Percentiles rank a stretch among this genome's conserved stretches.
Conservation (phyloP, 2,329 filamentous ascomycete species). For the Aureobasidium sp. region DNA sequence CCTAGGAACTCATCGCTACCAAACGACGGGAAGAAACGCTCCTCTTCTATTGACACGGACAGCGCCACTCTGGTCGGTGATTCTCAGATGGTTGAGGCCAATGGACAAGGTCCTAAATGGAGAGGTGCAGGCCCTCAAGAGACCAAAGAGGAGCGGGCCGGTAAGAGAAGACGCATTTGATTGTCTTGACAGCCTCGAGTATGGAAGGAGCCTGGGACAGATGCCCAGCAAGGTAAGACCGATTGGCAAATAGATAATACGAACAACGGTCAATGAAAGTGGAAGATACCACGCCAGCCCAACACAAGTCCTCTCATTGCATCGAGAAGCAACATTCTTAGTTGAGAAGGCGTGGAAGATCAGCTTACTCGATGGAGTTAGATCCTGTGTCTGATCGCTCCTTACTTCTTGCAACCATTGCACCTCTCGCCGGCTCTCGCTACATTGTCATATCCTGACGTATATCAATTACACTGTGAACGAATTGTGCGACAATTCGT, state of each 20-base stretch:
- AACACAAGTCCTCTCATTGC: not conserved
- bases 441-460: too few relatives aligned
- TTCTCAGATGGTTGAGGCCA: not conserved
- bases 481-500: too few relatives aligned
- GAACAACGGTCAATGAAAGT: not conserved
- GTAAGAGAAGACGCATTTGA: conserved; percentile 8
- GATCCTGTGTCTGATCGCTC: not conserved
- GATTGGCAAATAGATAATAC: not conserved
- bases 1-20: not conserved
- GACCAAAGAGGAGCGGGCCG: not conserved
- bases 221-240: not conserved
- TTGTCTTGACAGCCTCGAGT: too few relatives aligned
- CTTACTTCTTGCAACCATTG: not conserved
- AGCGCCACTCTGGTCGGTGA: not conserved
- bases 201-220: not conserved
- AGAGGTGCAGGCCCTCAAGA: not conserved
- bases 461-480: too few relatives aligned
- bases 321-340: not conserved
- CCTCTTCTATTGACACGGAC: not conserved
- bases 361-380: not conserved
- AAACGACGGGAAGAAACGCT: not conserved
- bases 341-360: not conserved
- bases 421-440: not conserved
- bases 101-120: not conserved
- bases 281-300: not conserved